Conservation (phyloP, 768 basidiomycete genomes). For the Termitomyces sp. region DNA sequence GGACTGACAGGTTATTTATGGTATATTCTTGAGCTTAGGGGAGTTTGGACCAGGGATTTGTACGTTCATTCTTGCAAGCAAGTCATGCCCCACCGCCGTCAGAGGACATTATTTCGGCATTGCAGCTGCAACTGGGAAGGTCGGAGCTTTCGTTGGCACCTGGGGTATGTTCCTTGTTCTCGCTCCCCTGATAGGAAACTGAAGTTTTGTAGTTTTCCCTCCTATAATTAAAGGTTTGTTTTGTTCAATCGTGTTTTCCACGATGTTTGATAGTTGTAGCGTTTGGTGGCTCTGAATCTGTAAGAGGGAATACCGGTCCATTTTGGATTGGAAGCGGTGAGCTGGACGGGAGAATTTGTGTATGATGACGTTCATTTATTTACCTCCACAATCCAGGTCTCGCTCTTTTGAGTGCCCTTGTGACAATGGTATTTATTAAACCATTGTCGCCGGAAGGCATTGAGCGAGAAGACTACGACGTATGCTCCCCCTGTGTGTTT, state of each 20-base stretch:
- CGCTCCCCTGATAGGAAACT: not conserved
- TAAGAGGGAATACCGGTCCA: constrained; percentile 70
- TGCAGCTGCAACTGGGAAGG: constrained; percentile 80
- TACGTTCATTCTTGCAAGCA: constrained; percentile 67
- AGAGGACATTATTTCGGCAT: constrained; percentile 84
- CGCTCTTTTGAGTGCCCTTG: constrained; percentile 69
- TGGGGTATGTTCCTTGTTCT: constrained; percentile 46
- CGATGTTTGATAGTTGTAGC: constrained; percentile 26
- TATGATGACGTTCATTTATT: not conserved
- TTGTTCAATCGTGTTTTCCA: not conserved
- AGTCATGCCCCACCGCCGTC: constrained; percentile 77
- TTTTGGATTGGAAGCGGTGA: constrained; percentile 78
- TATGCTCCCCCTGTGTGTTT: not conserved
- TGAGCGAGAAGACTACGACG: constrained; percentile 41
- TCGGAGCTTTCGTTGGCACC: constrained; percentile 78
- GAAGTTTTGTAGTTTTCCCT: constrained; percentile 45
- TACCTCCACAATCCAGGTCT: constrained; percentile 33
- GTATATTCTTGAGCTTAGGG: constrained; percentile 84
- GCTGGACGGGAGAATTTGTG: not conserved
- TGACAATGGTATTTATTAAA: constrained; percentile 67
- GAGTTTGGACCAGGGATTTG: constrained; percentile 88
- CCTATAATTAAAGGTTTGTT: constrained; percentile 53
- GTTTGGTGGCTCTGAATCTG: constrained; percentile 50
- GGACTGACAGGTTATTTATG: constrained; percentile 63
- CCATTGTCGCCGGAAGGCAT: constrained; percentile 77